A percentile compares a stretch with the other conserved stretches of the same genome.
Evolutionary conservation across 768 basidiomycete species (phyloP).

Genomic region (Cystobasidium tubakii): DNA sequence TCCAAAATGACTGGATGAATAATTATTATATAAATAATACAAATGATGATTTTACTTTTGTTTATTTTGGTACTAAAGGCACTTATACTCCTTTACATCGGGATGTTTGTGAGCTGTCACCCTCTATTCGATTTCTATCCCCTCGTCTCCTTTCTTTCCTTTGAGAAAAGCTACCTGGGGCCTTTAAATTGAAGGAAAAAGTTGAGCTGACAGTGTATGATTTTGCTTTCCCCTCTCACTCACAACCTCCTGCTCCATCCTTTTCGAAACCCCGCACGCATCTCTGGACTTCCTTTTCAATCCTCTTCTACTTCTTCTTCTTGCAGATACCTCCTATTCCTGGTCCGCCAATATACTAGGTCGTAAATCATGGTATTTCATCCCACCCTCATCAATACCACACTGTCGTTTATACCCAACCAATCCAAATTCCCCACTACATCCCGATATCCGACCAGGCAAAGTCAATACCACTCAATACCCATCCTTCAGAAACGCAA

Average conservation of each 20-base stretch:
- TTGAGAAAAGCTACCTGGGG: too few species aligned
- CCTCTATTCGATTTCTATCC: not conserved
- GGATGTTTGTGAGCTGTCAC: constrained; percentile 40
- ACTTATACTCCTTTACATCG: constrained; percentile 42
- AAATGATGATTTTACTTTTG: constrained; percentile 43
- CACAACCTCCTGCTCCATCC: too few species aligned
- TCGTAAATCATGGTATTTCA: constrained; percentile 42
- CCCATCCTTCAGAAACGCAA: not conserved
- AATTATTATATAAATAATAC: constrained; percentile 25
- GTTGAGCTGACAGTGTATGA: too few species aligned
- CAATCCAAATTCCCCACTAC: not conserved
- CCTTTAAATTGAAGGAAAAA: too few species aligned
- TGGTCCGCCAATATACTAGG: constrained; percentile 43
- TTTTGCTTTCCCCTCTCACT: too few species aligned
- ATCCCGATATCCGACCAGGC: not conserved
- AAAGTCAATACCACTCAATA: not conserved
- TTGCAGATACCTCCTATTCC: constrained; percentile 44
- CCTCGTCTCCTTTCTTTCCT: not conserved
- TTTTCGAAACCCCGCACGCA: too few species aligned
- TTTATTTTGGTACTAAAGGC: constrained; percentile 41
- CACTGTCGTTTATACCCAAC: not conserved
- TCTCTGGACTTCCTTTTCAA: not conserved
- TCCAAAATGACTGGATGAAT: constrained; percentile 45
- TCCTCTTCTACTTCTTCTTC: not conserved
- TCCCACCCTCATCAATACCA: constrained; percentile 37